Base-by-base conservation (phyloP, 176 grass and related monocot species). In the Oryza australiensis region DNA sequence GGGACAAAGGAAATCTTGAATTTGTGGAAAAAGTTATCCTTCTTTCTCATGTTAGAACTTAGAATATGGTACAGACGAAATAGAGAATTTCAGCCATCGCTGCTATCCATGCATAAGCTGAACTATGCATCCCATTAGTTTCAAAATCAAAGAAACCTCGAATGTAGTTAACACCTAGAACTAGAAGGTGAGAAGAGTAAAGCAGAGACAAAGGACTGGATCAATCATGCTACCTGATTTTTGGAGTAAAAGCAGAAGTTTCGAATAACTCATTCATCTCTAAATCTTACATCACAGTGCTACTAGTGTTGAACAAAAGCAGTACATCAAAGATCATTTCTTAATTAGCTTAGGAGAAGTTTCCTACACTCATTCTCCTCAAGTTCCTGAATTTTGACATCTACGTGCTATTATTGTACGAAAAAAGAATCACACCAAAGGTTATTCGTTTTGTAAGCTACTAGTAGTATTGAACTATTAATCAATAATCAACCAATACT, bases 401-500 rank as follows among this genome's bases (percentile, higher is more conserved):
- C 46, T 40, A 9, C 26, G 49, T 22, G 80, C 29, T 14, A 51
- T 49, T 11, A 16, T 40, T 80, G 30, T 57, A 13, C 57, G 26
- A 26, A 1, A 82, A 49, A 40, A 67, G 26, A 30, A 88, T 77
- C 15, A 33, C 62, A 81, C 65, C 3, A 16, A 35, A 87, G 34
- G 26, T 4, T 66, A 48, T 70, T 45, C 14, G 1, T 2, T 9
- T 75, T 18, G 51, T 55, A 72, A 34, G 14, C 1, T 37, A 73
- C 28, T 42, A 51, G 9, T 24, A 60, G 0, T 59, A 55, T 55
- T 53, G 24, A 60, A 60, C 0, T 60, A 63, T 42, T 9, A 20
- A 57, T 71, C 41, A 22, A 68, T 9, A 20, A 57, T 71, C 41
- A 22, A 68, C 11, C 29, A 75, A 26, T 16, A 5, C 7, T 26